Evolutionary conservation across 768 basidiomycete genomes (phyloP).

Genomic region (Crepidotus variabilis): DNA sequence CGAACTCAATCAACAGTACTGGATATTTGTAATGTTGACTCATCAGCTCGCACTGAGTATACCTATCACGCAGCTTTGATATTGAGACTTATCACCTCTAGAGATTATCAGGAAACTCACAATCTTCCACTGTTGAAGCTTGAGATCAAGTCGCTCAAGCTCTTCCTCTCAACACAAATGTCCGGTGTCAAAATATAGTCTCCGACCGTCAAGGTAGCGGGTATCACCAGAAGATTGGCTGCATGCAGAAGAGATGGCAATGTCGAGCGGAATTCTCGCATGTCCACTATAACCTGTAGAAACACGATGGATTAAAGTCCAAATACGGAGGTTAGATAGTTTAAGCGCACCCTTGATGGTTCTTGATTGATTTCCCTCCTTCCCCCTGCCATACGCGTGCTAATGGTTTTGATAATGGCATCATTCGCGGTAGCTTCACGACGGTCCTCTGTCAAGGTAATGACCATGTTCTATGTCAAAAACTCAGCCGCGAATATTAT

Average conservation of each 20-base stretch:
- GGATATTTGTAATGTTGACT: conserved; percentile 94
- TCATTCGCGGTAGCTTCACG: conserved; percentile 41
- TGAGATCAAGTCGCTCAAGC: conserved; percentile 85
- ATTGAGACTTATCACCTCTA: neutral
- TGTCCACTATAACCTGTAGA: conserved; percentile 86
- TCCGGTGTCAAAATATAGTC: conserved; percentile 96
- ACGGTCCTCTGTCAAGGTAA: conserved; percentile 72
- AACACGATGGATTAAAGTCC: neutral
- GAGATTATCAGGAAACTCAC: conserved; percentile 44
- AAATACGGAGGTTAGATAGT: neutral
- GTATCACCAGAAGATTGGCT: conserved; percentile 73
- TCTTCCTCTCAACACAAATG: conserved; percentile 95
- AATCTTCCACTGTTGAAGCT: conserved; percentile 93
- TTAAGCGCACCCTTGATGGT: conserved; percentile 51
- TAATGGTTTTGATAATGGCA: conserved; percentile 75
- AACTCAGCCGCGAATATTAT: neutral
- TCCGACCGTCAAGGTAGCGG: conserved; percentile 89
- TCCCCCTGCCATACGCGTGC: conserved; percentile 83
- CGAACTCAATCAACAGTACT: conserved; percentile 92
- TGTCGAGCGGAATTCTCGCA: conserved; percentile 94
- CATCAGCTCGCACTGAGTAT: conserved; percentile 97
- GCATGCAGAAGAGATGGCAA: conserved; percentile 89
- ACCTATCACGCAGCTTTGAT: conserved; percentile 44
- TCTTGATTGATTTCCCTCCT: conserved; percentile 61
- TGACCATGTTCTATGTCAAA: conserved; percentile 71